Evolutionary conservation across 2,329 filamentous ascomycete genomes (phyloP).

Genomic region (Graphiopsis chlorocephala): DNA sequence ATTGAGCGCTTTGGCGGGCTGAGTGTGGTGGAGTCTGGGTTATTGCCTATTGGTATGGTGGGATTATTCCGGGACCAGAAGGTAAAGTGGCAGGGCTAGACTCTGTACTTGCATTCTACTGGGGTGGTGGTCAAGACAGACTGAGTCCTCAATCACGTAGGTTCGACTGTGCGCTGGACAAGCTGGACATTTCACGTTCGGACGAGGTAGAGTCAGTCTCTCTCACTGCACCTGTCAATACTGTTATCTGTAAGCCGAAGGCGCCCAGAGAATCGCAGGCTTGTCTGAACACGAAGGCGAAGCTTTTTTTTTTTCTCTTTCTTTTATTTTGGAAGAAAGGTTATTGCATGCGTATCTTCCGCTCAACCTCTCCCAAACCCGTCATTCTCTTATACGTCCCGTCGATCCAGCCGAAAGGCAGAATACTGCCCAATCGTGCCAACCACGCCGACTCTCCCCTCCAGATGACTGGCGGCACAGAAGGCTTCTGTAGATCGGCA

Average conservation of each 20-base stretch:
- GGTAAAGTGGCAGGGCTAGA: constrained; percentile 28
- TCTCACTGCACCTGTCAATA: no score
- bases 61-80: constrained; percentile 27
- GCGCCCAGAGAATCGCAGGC: no score
- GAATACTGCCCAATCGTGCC: background rate
- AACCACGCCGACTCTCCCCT: background rate
- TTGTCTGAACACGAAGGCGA: no score
- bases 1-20: constrained; percentile 27
- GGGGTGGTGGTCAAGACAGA: no score
- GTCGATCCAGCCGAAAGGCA: background rate
- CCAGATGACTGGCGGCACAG: background rate
- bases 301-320: no score
- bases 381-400: background rate
- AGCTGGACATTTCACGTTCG: no score
- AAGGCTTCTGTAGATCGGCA: background rate
- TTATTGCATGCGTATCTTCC: background rate
- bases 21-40: constrained; percentile 26
- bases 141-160: no score
- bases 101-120: no score
- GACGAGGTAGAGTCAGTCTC: no score
- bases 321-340: no score
- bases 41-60: constrained; percentile 29
- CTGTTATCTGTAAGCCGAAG: no score
- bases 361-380: background rate
- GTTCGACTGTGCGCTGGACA: no score